phyloP scores from a whole-genome alignment of 768 basidiomycete genomes.

The Trametes gibbosa region DNA sequence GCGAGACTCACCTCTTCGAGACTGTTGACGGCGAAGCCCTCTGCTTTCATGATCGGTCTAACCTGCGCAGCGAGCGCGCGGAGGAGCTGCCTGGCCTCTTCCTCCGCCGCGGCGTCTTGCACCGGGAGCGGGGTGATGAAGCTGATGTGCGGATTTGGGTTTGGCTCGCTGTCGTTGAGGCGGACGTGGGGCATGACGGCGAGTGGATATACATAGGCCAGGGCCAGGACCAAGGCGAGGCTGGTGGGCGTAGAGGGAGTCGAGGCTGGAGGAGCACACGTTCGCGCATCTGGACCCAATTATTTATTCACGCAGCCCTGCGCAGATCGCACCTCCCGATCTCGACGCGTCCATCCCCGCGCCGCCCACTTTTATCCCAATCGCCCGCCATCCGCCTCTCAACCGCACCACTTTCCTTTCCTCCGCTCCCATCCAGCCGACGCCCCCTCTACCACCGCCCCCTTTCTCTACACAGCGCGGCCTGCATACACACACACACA shows the following conservation, averaged over 20 bases:
- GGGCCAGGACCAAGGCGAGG: too few species aligned
- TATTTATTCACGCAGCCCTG: conserved; percentile 5
- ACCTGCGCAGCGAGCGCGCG: conserved; percentile 83
- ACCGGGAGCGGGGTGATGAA: conserved; percentile 63
- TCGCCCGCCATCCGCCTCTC: background rate
- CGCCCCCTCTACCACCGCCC: background rate
- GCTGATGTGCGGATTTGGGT: conserved; percentile 76
- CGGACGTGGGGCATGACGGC: conserved; percentile 67
- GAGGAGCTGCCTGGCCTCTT: conserved; percentile 68
- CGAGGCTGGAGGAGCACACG: background rate
- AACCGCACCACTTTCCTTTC: background rate
- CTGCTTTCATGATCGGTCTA: conserved; percentile 76
- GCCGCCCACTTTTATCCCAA: background rate
- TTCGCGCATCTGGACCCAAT: background rate
- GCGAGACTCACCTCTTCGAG: conserved; percentile 65
- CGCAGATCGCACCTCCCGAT: conserved; percentile 1
- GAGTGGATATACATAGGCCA: too few species aligned
- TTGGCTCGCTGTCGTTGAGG: conserved; percentile 63
- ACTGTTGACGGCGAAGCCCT: conserved; percentile 74
- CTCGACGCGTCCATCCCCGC: background rate
- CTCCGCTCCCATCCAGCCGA: background rate
- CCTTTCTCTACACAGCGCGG: too few species aligned
- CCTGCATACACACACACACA: background rate
- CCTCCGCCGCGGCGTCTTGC: conserved; percentile 42
- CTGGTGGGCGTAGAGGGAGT: too few species aligned